Evolutionary conservation across 169 alveolate species (phyloP).

Genomic region (Plasmodium fragile): DNA sequence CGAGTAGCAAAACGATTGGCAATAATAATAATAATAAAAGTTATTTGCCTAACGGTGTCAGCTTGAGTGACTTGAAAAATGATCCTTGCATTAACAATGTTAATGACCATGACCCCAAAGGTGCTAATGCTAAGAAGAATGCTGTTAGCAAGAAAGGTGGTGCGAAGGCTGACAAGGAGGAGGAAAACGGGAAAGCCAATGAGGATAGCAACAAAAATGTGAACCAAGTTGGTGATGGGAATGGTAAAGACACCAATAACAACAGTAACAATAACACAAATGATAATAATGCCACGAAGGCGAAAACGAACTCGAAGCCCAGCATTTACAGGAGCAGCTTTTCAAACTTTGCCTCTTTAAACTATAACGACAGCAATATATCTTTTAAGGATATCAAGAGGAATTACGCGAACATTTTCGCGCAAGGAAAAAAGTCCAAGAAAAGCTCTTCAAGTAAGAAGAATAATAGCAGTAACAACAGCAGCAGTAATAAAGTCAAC

Average conservation of each 20-base stretch:
- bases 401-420: slow-evolving; percentile 69
- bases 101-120: not conserved
- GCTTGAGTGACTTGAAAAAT: not conserved
- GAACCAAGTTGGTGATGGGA: not conserved
- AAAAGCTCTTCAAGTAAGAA: slow-evolving; percentile 20
- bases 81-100: not conserved
- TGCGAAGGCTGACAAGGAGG: not conserved
- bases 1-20: slow-evolving; percentile 27
- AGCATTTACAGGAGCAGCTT: slow-evolving; percentile 49
- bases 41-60: not conserved
- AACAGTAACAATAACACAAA: not conserved
- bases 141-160: not conserved
- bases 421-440: slow-evolving; percentile 51
- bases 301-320: slow-evolving; percentile 1
- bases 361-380: slow-evolving; percentile 63
- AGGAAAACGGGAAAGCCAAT: not conserved
- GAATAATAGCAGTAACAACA: not conserved
- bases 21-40: slow-evolving; percentile 1
- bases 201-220: not conserved
- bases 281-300: slow-evolving; percentile 3
- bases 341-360: slow-evolving; percentile 48
- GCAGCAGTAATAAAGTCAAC: not conserved
- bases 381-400: slow-evolving; percentile 66
- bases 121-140: not conserved
- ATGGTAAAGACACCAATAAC: not conserved